Conservation (phyloP, 768 basidiomycete species). For the Lyophyllum shimeji region DNA sequence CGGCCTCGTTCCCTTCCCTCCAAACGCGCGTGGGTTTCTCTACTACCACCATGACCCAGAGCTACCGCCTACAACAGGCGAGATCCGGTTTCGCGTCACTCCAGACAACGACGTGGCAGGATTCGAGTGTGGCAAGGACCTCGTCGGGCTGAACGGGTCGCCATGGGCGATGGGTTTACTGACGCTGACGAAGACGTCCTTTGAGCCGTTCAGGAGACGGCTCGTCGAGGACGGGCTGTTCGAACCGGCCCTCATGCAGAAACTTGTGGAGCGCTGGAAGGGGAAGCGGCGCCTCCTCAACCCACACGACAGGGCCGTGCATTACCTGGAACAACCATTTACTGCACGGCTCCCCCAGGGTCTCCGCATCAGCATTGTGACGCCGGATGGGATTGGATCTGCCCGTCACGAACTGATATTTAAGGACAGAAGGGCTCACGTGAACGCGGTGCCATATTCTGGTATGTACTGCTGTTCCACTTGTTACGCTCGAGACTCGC, state of each 20-base stretch:
- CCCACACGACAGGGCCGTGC: background rate
- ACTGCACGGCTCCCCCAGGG: background rate
- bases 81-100: constrained; percentile 9
- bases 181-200: background rate
- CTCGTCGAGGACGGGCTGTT: background rate
- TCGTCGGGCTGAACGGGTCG: background rate
- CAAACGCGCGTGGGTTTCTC: background rate
- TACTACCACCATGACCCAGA: constrained; percentile 5
- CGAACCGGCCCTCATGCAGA: background rate
- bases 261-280: background rate
- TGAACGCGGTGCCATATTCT: background rate
- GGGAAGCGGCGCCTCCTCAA: background rate
- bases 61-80: background rate
- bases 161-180: background rate
- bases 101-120: background rate
- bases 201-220: background rate
- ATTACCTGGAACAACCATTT: constrained; percentile 8
- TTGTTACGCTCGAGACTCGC: too few relatives aligned
- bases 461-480: constrained; percentile 3
- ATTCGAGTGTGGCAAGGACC: background rate
- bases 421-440: background rate
- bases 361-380: background rate
- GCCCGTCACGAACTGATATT: background rate
- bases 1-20: background rate
- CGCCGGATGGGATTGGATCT: background rate